Evolutionary conservation across 139 green algal species (phyloP).

Genomic region (Desmodesmus armatus): DNA sequence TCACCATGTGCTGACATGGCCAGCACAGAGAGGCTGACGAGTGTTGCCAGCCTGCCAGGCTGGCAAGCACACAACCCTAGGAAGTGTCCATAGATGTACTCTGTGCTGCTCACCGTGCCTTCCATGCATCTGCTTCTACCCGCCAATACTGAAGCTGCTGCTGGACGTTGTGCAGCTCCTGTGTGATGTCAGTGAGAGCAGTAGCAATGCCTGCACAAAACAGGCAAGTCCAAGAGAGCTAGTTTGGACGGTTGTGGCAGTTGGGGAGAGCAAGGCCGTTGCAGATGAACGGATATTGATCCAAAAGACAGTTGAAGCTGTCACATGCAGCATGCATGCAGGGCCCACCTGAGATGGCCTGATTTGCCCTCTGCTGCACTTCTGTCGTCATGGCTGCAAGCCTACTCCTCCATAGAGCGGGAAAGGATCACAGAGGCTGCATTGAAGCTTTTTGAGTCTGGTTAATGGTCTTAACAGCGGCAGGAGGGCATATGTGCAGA

Average conservation of each 20-base stretch:
- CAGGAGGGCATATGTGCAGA: neutral
- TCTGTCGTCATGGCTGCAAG: neutral
- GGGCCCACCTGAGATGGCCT: neutral
- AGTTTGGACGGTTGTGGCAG: neutral
- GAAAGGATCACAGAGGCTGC: neutral
- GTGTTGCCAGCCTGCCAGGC: no score
- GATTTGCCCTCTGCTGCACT: neutral
- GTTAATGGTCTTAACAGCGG: neutral
- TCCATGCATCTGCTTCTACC: conserved; percentile 37
- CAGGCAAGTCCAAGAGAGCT: neutral
- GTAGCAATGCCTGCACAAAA: neutral
- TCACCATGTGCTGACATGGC: no score
- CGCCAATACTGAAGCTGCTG: conserved; percentile 36
- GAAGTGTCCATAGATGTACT: neutral
- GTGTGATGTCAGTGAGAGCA: conserved; percentile 19
- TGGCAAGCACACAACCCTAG: no score
- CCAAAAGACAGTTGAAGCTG: neutral
- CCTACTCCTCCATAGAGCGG: neutral
- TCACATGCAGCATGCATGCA: no score
- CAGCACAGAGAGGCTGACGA: no score
- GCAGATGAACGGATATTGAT: neutral
- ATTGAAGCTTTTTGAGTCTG: neutral
- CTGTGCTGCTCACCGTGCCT: conserved; percentile 28
- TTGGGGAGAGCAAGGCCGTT: neutral
- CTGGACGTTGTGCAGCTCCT: conserved; percentile 29